Evolutionary conservation across 345 rosid genomes (phyloP).

Genomic region (Gossypium australe): DNA sequence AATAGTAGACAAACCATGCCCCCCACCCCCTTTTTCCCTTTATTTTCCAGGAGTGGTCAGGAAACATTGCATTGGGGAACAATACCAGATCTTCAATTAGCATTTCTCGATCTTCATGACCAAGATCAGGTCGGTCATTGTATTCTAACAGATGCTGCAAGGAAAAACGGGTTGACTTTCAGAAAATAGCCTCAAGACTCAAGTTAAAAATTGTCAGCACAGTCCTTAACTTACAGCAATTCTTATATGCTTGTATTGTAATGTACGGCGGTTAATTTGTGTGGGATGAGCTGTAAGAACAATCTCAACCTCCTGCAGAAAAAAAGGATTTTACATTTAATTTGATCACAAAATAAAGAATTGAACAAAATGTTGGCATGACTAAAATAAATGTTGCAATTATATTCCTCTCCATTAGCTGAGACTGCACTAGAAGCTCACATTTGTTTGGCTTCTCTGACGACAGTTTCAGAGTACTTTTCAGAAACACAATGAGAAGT

Average conservation of each 20-base stretch:
- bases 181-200: conserved; percentile 1
- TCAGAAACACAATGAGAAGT: background rate
- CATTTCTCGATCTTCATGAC: conserved; percentile 88
- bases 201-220: conserved; percentile 47
- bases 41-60: background rate
- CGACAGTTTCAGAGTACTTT: background rate
- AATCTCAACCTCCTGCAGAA: conserved; percentile 80
- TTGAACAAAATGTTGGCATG: background rate
- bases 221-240: conserved; percentile 59
- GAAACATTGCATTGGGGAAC: conserved; percentile 7
- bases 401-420: background rate
- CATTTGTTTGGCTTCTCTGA: background rate
- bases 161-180: conserved; percentile 13
- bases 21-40: background rate
- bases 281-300: conserved; percentile 99
- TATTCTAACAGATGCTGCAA: conserved; percentile 87
- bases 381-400: background rate
- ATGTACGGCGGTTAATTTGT: conserved; percentile 90
- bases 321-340: conserved; percentile 15
- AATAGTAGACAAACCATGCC: background rate
- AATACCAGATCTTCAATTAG: conserved; percentile 92
- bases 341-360: background rate
- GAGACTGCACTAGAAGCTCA: conserved; percentile 8
- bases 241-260: conserved; percentile 92
- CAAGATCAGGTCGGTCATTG: conserved; percentile 79